Base-by-base conservation (phyloP, 305 asterid species). In the Solanum aculeatissimum region DNA sequence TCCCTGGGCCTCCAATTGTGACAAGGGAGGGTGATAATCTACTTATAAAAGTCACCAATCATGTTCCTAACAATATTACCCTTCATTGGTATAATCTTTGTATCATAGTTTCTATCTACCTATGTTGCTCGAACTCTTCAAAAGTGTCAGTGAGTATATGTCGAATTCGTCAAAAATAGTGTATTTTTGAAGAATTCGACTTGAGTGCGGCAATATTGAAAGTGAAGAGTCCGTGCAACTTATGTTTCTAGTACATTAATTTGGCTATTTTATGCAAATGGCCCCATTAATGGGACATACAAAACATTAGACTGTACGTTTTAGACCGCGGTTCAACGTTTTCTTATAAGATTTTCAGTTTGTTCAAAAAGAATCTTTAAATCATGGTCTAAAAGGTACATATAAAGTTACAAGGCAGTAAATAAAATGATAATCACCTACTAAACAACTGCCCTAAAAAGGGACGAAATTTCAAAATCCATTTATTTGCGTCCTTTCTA, bases 21-120 rank as follows among this genome's bases (percentile, higher is more conserved):
- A 89, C 91, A 13, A 84, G 90, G 27, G 92, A 91, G 84, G 92
- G 93, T 32, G 93, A 90, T 62, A 85, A 74, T 51, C 88, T 91
- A 16, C 87, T 91, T 42, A 85, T 91, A 86, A 91, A 90, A 90
- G 92, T 91, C 85, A 91, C 57, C 25, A 89, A 89, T 35, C 93
- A 88, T 87, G 88, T 89, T 49, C 38, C 90, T 13, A 85, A 91
- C 85, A 91, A 91, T 80, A 86, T 91, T 80, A 65, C 86, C 66
- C 85, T 91, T 78, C 93, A 89, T 72, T 91, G 93, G 92, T 18
- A 27, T 7, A 16, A 32, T 18, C 13, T 11, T 62, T 49, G 18
- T 25, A 10, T 27, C 27, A 8, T 2, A 23, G 14, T 32, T 38
- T 15, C 12, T 9, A 35, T 4, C 7, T 9, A 35, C 1, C 7